Percentiles rank a stretch among this genome's conserved stretches.
These are phyloP conservation scores for Hemisphaericaspora xylanilytica DNA, from an alignment of 1,139 yeast genomes.

Conservation along the genomic window DNA sequence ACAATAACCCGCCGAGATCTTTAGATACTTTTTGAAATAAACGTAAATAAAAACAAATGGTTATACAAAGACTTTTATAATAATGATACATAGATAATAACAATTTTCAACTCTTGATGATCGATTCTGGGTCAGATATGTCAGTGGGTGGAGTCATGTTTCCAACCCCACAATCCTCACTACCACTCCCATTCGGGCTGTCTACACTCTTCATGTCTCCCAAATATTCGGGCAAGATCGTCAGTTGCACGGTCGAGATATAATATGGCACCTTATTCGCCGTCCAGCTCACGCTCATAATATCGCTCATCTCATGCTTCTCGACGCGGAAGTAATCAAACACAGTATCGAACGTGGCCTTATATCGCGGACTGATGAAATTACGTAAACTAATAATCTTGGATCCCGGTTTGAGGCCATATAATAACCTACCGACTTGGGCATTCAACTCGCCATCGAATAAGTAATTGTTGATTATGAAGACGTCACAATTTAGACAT, in stretches of 20 bases:
- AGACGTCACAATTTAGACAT: constrained; percentile 64
- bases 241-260: constrained; percentile 65
- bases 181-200: background rate
- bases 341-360: constrained; percentile 53
- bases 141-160: constrained; percentile 8
- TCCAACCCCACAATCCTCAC: background rate
- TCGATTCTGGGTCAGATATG: too few relatives aligned
- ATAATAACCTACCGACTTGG: constrained; percentile 63
- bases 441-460: constrained; percentile 73
- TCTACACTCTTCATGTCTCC: constrained; percentile 9
- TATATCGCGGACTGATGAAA: constrained; percentile 59
- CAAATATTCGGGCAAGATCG: constrained; percentile 30
- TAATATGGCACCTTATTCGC: constrained; percentile 79
- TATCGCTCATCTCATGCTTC: constrained; percentile 61
- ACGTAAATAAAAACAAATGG: too few relatives aligned
- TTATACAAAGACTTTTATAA: too few relatives aligned
- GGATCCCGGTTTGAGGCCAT: constrained; percentile 68
- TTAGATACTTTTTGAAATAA: too few relatives aligned
- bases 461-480: constrained; percentile 78
- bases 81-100: too few relatives aligned
- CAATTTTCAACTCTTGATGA: too few relatives aligned
- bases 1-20: too few relatives aligned
- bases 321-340: constrained; percentile 67
- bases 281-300: constrained; percentile 84
- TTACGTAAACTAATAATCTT: constrained; percentile 77